phyloP scores from a whole-genome alignment of 2,329 filamentous ascomycete genomes.

The Trichoderma sp. region DNA sequence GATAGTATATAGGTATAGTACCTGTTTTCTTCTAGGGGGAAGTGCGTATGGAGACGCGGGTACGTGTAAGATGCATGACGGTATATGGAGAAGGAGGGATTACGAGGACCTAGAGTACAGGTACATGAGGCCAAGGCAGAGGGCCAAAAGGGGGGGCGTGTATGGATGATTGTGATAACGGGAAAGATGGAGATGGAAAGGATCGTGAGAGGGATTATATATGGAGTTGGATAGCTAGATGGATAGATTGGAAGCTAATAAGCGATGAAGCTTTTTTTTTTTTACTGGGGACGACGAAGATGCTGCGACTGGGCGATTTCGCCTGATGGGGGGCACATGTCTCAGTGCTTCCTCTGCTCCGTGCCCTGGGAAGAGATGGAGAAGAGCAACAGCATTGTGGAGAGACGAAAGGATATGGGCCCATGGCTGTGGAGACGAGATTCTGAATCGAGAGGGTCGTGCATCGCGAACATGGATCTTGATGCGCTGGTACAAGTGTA shows the following conservation, averaged over 20 bases:
- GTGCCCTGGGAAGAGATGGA: slow-evolving; percentile 10
- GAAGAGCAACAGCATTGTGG: slow-evolving; percentile 1
- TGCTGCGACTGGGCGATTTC: not conserved
- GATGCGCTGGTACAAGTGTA: not conserved
- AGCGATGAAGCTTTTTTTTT: slow-evolving; percentile 12
- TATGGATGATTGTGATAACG: not conserved
- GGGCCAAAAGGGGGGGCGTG: not conserved
- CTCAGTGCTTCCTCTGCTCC: not conserved
- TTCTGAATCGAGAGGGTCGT: slow-evolving; percentile 21
- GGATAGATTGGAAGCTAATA: not conserved
- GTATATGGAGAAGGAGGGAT: slow-evolving; percentile 8
- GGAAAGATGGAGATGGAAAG: not conserved
- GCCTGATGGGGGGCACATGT: not conserved
- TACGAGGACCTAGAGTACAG: not conserved
- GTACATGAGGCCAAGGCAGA: not conserved
- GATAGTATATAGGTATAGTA: not conserved
- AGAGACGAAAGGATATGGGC: not conserved
- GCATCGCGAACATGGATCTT: slow-evolving; percentile 17
- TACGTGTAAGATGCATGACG: slow-evolving; percentile 7
- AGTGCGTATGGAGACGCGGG: not conserved
- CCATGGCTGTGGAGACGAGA: slow-evolving; percentile 10
- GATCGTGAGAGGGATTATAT: slow-evolving; percentile 1
- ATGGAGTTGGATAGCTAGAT: not conserved
- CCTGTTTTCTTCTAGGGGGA: not conserved
- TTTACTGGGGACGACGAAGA: not conserved